A percentile compares a stretch with the other conserved stretches of the same genome.
Evolutionary conservation across 2,329 filamentous ascomycete genomes (phyloP).

Genomic region (Dothidotthia symphoricarpi): DNA sequence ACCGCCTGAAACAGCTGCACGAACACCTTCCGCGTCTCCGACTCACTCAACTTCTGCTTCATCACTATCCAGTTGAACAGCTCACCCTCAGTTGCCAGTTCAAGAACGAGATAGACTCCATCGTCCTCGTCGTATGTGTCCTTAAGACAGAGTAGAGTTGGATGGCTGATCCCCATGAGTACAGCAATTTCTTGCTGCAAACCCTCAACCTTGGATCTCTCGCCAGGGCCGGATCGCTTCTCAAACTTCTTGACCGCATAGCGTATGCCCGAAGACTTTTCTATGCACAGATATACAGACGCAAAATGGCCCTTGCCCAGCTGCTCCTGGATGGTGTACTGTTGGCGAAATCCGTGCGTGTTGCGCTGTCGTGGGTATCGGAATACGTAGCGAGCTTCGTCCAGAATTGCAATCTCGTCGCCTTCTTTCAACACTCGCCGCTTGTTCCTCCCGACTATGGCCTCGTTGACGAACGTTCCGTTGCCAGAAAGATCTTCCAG

Average conservation of each 20-base stretch:
- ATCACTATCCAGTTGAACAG: conserved; percentile 93
- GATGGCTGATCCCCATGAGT: conserved; percentile 94
- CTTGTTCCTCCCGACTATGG: conserved; percentile 86
- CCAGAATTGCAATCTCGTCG: conserved; percentile 85
- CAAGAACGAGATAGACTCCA: conserved; percentile 86
- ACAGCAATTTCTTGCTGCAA: conserved; percentile 95
- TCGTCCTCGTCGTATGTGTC: conserved; percentile 92
- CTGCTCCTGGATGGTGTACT: conserved; percentile 80
- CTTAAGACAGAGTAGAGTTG: conserved; percentile 87
- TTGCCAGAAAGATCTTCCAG: conserved; percentile 94
- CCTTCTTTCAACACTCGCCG: conserved; percentile 82
- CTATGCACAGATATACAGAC: conserved; percentile 85
- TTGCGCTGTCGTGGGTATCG: conserved; percentile 64
- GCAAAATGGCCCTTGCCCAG: conserved; percentile 95
- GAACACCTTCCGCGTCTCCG: conserved; percentile 83
- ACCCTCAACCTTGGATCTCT: conserved; percentile 78
- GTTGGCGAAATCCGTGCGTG: conserved; percentile 76
- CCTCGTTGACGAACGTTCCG: conserved; percentile 94
- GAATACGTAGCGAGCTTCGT: conserved; percentile 86
- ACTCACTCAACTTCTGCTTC: conserved; percentile 83
- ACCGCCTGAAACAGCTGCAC: conserved; percentile 87
- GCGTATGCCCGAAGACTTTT: conserved; percentile 75
- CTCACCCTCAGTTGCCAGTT: conserved; percentile 88
- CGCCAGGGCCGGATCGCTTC: conserved; percentile 76
- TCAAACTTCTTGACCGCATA: conserved; percentile 96